These are phyloP conservation scores for Candida boleticola DNA, from an alignment of 805 yeast species.

Conservation along the genomic window DNA sequence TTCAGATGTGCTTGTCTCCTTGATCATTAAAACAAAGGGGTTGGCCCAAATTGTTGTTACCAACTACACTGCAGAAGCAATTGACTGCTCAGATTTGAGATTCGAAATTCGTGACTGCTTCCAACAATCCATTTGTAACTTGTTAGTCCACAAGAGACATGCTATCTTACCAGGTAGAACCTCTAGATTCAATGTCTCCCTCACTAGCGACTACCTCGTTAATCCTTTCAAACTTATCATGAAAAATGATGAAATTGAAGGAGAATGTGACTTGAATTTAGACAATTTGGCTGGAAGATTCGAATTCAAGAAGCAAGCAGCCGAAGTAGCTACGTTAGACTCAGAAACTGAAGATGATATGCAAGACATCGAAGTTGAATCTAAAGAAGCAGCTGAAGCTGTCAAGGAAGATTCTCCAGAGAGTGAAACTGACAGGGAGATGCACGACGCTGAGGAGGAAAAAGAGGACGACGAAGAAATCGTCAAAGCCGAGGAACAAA, in stretches of 20 bases:
- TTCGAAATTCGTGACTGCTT: constrained; percentile 31
- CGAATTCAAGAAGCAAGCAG: constrained; percentile 5
- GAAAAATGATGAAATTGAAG: constrained; percentile 17
- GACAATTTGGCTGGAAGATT: constrained; percentile 23
- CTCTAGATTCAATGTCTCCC: constrained; percentile 32
- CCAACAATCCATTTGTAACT: constrained; percentile 22
- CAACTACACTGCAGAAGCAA: constrained; percentile 22
- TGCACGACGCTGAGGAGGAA: constrained; percentile 7
- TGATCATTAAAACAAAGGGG: constrained; percentile 29
- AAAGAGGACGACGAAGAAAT: constrained; percentile 9
- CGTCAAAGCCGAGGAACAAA: not conserved
- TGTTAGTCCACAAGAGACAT: constrained; percentile 28
- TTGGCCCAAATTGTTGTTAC: constrained; percentile 31
- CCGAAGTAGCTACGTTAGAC: not conserved
- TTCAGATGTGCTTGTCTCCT: constrained; percentile 6
- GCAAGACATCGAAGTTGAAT: not conserved
- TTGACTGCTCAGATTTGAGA: constrained; percentile 30
- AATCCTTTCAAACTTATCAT: constrained; percentile 31
- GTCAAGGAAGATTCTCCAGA: constrained; percentile 1
- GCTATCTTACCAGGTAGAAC: constrained; percentile 30
- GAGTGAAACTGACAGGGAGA: constrained; percentile 8
- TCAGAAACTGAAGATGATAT: not conserved
- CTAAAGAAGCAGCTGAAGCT: not conserved
- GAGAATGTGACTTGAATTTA: constrained; percentile 20
- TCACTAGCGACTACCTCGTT: constrained; percentile 30